Evolutionary conservation across 139 green algal species (phyloP).

Genomic region (Micractinium conductrix): DNA sequence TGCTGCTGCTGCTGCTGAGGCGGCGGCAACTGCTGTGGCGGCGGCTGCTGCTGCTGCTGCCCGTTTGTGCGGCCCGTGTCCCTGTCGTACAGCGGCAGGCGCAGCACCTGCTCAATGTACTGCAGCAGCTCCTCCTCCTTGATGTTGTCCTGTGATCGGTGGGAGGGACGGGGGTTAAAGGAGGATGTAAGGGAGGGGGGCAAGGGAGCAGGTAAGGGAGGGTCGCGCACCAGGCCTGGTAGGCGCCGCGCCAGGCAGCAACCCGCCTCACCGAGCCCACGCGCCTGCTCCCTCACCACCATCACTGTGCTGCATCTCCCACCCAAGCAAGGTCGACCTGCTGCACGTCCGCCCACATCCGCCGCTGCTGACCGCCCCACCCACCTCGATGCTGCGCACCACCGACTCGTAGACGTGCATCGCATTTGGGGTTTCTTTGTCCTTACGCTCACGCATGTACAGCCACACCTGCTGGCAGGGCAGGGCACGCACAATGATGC

Average conservation of each 20-base stretch:
- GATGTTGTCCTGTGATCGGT: slow-evolving; percentile 58
- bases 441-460: slow-evolving; percentile 84
- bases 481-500: not conserved
- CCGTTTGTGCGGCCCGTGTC: slow-evolving; percentile 17
- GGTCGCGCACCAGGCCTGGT: too few relatives aligned
- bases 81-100: slow-evolving; percentile 25
- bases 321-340: too few relatives aligned
- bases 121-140: slow-evolving; percentile 49
- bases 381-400: slow-evolving; percentile 31
- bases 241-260: too few relatives aligned
- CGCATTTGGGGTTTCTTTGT: slow-evolving; percentile 90
- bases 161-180: not conserved
- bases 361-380: not conserved
- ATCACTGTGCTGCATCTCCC: too few relatives aligned
- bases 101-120: slow-evolving; percentile 23
- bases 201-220: too few relatives aligned
- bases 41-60: not conserved
- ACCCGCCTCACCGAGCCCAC: too few relatives aligned
- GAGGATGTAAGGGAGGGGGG: too few relatives aligned
- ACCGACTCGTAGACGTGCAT: slow-evolving; percentile 80
- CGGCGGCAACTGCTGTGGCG: not conserved
- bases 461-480: slow-evolving; percentile 59
- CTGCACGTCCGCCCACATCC: too few relatives aligned
- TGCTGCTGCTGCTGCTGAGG: not conserved
- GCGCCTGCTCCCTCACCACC: too few relatives aligned